Conservation (phyloP, 1,139 yeast species). For the Hemisphaericaspora lyxosophila region DNA sequence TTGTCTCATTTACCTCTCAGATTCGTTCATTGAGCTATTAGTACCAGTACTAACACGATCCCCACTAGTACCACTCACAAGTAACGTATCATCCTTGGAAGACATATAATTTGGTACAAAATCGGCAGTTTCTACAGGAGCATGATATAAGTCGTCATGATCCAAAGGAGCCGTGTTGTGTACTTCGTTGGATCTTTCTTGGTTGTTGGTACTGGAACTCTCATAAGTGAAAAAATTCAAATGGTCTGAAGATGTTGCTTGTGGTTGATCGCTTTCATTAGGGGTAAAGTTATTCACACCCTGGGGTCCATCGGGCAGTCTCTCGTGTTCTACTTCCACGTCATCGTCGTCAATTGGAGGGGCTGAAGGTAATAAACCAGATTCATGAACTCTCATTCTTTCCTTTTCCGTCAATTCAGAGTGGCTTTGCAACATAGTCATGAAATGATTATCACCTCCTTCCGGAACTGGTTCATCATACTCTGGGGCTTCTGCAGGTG, state of each 20-base stretch:
- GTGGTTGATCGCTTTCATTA: slow-evolving; percentile 1
- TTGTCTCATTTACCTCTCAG: no score
- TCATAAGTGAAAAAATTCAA: slow-evolving; percentile 10
- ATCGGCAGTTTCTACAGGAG: slow-evolving; percentile 19
- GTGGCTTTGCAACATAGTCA: slow-evolving; percentile 14
- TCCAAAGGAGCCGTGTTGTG: background rate
- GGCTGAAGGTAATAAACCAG: slow-evolving; percentile 60
- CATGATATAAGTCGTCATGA: slow-evolving; percentile 13
- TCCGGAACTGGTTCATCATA: slow-evolving; percentile 18
- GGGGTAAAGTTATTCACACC: background rate
- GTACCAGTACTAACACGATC: slow-evolving; percentile 7
- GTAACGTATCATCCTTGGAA: slow-evolving; percentile 28
- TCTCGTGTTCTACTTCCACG: slow-evolving; percentile 19
- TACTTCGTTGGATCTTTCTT: background rate
- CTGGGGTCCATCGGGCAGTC: slow-evolving; percentile 2
- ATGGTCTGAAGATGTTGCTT: background rate
- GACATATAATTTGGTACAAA: slow-evolving; percentile 41
- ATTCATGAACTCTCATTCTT: slow-evolving; percentile 50
- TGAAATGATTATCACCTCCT: slow-evolving; percentile 7
- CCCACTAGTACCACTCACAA: slow-evolving; percentile 8
- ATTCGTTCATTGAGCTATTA: slow-evolving; percentile 1
- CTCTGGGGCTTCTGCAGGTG: slow-evolving; percentile 20
- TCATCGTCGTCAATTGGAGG: slow-evolving; percentile 41
- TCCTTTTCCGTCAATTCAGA: slow-evolving; percentile 51
- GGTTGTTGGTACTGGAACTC: background rate